Conservation (phyloP, 176 grass and related monocot genomes). For the Cocos nucifera region DNA sequence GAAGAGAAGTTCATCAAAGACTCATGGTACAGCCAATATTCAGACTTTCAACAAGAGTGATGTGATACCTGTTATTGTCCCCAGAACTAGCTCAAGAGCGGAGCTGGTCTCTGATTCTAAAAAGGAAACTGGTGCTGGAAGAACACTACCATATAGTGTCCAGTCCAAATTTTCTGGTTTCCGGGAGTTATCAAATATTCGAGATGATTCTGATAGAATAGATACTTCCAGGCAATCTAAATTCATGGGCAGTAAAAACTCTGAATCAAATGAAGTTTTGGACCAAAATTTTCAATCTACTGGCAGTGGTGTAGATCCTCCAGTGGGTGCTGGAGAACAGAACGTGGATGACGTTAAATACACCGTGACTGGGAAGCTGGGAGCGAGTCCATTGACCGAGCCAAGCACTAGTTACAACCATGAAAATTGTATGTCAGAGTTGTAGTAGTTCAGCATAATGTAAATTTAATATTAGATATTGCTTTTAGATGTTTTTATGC, state of each 20-base stretch:
- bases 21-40: conserved; percentile 42
- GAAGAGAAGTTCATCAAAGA: conserved; percentile 67
- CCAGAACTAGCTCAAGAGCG: conserved; percentile 68
- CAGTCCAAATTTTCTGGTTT: too few species aligned
- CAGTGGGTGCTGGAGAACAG: conserved; percentile 43
- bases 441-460: not conserved
- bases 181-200: conserved; percentile 28
- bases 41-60: conserved; percentile 48
- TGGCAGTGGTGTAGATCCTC: conserved; percentile 44
- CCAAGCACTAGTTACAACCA: conserved; percentile 39
- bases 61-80: conserved; percentile 58
- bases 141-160: too few species aligned
- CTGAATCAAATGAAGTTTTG: conserved; percentile 38
- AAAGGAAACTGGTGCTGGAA: conserved; percentile 31
- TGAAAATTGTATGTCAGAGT: conserved; percentile 60
- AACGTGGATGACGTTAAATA: conserved; percentile 29
- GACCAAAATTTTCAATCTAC: conserved; percentile 48
- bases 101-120: conserved; percentile 56
- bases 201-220: conserved; percentile 36
- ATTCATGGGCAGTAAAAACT: conserved; percentile 26
- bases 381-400: conserved; percentile 30
- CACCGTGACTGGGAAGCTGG: conserved; percentile 22
- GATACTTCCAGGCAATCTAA: conserved; percentile 12
- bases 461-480: conserved; percentile 12
- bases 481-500: not conserved